A percentile compares a stretch with the other conserved stretches of the same genome.
These are phyloP conservation scores for Volvox reticuliferus DNA, from an alignment of 139 green algal species.

Conservation along the genomic window DNA sequence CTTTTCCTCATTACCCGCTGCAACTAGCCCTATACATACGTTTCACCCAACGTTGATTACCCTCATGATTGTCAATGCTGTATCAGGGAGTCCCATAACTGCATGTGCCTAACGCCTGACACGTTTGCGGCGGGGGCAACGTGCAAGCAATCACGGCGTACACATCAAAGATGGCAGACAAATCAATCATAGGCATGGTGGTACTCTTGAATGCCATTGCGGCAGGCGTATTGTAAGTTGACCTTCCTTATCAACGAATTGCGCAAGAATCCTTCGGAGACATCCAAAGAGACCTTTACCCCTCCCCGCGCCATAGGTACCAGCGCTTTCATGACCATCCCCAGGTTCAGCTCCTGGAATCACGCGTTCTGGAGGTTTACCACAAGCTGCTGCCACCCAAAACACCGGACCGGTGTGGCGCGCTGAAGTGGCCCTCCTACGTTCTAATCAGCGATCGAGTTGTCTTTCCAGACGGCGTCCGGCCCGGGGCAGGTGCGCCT, in stretches of 20 bases:
- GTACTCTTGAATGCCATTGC: constrained; percentile 32
- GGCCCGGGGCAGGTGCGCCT: constrained; percentile 58
- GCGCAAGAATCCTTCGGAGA: background rate
- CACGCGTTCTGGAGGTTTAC: background rate
- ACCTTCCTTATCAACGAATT: background rate
- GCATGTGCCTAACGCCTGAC: no score
- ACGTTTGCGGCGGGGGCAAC: no score
- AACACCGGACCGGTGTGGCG: constrained; percentile 49
- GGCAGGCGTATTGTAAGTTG: constrained; percentile 34
- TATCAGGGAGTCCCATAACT: no score
- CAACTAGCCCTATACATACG: no score
- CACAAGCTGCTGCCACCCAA: constrained; percentile 21
- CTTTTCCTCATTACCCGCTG: no score
- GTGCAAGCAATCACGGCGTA: background rate
- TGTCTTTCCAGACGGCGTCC: constrained; percentile 59
- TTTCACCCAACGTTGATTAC: no score
- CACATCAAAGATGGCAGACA: constrained; percentile 6
- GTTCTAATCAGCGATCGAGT: constrained; percentile 58
- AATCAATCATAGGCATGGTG: background rate
- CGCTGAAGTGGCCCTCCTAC: constrained; percentile 58
- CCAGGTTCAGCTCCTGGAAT: constrained; percentile 35
- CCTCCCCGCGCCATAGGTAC: constrained; percentile 32
- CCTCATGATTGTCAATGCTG: no score
- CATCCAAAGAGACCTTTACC: background rate
- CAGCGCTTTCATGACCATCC: constrained; percentile 51